Conservation (phyloP, 352 stramenopile genomes). For the Pythium volutum region DNA sequence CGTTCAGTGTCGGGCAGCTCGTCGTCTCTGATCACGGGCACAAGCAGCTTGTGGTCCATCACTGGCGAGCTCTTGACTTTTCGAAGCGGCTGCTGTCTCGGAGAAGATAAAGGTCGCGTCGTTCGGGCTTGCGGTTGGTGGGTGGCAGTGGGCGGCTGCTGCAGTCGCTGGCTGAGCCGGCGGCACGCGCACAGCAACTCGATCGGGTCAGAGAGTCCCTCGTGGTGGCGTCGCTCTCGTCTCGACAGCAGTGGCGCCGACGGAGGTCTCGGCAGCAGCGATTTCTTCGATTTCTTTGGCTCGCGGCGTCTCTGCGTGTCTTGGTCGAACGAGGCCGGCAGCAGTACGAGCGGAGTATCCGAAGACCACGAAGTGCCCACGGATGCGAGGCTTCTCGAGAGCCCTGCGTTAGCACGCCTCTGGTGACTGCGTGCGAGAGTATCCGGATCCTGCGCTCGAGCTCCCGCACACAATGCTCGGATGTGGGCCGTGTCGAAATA, state of each 20-base stretch:
- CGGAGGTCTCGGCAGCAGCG: background rate
- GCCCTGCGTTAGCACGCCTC: background rate
- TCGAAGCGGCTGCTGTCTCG: background rate
- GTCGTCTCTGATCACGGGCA: background rate
- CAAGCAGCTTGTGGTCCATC: too few relatives aligned
- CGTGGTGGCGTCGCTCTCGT: background rate
- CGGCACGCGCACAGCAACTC: conserved; percentile 34
- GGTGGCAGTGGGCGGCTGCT: too few relatives aligned
- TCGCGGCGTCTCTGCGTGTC: background rate
- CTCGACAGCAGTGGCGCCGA: background rate
- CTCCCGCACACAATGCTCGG: background rate
- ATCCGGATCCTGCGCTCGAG: background rate
- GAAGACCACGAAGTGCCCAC: background rate
- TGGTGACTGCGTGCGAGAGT: background rate
- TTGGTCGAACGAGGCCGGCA: background rate
- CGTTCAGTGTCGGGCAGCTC: conserved; percentile 7
- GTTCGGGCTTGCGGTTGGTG: too few relatives aligned
- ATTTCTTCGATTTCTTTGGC: background rate
- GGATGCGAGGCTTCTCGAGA: background rate
- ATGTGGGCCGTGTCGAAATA: conserved; percentile 19
- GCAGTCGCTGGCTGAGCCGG: conserved; percentile 38
- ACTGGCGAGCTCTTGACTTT: conserved; percentile 5
- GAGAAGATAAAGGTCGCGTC: background rate
- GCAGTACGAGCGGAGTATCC: background rate
- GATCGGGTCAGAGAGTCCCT: conserved; percentile 5